Conservation (phyloP, 176 grass and related monocot genomes). For the Phragmites australis region DNA sequence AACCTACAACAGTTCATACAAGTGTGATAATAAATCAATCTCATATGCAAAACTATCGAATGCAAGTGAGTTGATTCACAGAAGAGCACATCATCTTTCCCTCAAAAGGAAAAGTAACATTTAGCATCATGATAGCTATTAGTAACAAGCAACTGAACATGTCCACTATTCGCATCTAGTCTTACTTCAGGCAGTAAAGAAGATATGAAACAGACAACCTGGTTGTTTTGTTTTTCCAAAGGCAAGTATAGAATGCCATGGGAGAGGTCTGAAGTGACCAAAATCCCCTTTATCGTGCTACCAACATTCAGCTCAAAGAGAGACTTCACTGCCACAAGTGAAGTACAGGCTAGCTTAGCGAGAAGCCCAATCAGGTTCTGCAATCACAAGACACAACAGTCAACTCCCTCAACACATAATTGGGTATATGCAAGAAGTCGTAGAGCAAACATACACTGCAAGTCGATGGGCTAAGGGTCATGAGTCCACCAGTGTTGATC, state of each 20-base stretch:
- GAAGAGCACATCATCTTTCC: neutral
- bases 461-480: slow-evolving; percentile 57
- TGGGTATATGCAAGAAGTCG: slow-evolving; percentile 1
- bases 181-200: slow-evolving; percentile 10
- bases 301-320: slow-evolving; percentile 84
- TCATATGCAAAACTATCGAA: neutral
- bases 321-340: slow-evolving; percentile 79
- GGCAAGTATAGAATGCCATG: slow-evolving; percentile 64
- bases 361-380: slow-evolving; percentile 85
- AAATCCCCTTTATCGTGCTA: slow-evolving; percentile 70
- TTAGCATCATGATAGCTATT: neutral
- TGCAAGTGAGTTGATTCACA: neutral
- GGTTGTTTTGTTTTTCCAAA: slow-evolving; percentile 72
- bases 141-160: neutral
- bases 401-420: slow-evolving; percentile 20
- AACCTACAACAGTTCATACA: neutral
- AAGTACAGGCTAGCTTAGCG: slow-evolving; percentile 73
- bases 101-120: neutral
- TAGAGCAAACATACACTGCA: slow-evolving; percentile 60
- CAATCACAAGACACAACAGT: slow-evolving; percentile 39
- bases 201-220: slow-evolving; percentile 49
- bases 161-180: neutral
- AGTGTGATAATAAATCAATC: slow-evolving; percentile 4
- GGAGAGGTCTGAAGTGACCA: slow-evolving; percentile 72
- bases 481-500: slow-evolving; percentile 57